Percentiles rank a stretch among this genome's conserved stretches.
Conservation (phyloP, 2,329 filamentous ascomycete genomes). For the Fusarium sp. region DNA sequence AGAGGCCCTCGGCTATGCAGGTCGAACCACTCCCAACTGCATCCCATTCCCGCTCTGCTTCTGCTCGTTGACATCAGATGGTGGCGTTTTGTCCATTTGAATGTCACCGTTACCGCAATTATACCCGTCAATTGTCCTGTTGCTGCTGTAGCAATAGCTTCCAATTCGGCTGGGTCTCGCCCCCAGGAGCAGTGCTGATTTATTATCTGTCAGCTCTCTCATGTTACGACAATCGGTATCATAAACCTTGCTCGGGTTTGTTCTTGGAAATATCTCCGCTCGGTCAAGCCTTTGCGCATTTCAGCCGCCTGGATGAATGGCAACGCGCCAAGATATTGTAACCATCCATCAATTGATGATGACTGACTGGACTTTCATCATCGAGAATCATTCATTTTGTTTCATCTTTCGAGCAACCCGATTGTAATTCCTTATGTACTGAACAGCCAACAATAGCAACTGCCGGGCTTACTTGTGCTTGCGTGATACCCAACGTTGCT, state of each 20-base stretch:
- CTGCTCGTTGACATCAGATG: conserved; percentile 36
- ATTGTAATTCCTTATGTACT: not conserved
- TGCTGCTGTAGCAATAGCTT: not conserved
- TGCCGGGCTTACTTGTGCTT: conserved; percentile 9
- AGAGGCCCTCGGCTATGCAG: conserved; percentile 53
- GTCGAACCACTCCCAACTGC: conserved; percentile 44
- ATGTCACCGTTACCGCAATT: conserved; percentile 5
- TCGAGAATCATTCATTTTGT: conserved; percentile 9
- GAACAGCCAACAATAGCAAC: not conserved
- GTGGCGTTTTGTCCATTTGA: conserved; percentile 25
- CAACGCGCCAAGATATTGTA: not conserved
- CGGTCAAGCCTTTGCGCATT: conserved; percentile 14
- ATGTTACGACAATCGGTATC: not conserved
- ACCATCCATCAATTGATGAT: not conserved
- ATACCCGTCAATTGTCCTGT: not conserved
- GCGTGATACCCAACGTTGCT: conserved; percentile 8
- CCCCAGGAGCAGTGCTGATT: not conserved
- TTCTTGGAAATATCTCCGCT: conserved; percentile 31
- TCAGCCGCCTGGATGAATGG: conserved; percentile 18
- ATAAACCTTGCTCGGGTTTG: conserved; percentile 11
- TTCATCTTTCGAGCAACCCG: conserved; percentile 17
- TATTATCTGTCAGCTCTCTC: conserved; percentile 11
- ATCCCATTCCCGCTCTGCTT: conserved; percentile 23
- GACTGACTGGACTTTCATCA: not conserved
- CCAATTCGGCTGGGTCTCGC: not conserved